Conservation (phyloP, 2,329 filamentous ascomycete species). For the Exophiala sp. region DNA sequence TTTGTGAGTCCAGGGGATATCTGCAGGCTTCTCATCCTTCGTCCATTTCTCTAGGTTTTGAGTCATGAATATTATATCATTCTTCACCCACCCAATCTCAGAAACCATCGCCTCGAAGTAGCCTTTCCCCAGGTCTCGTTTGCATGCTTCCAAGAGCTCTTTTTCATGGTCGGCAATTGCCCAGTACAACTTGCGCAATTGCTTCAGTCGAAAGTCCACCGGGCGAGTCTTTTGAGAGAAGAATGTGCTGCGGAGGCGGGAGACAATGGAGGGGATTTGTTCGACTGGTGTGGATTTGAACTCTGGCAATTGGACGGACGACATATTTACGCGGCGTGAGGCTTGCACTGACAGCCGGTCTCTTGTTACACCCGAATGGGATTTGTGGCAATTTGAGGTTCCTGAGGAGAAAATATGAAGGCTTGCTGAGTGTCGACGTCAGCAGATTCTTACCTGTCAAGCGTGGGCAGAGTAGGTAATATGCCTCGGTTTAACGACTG, state of each 20-base stretch:
- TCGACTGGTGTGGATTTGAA: constrained; percentile 61
- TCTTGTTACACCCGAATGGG: too few relatives aligned
- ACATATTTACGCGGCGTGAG: constrained; percentile 29
- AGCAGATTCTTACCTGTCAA: too few relatives aligned
- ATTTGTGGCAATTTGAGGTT: too few relatives aligned
- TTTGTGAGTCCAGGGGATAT: constrained; percentile 63
- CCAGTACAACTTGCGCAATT: constrained; percentile 95
- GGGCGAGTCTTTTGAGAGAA: constrained; percentile 73
- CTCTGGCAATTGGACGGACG: constrained; percentile 33
- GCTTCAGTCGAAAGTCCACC: constrained; percentile 71
- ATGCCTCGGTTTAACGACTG: neutral
- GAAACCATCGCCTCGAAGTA: constrained; percentile 65
- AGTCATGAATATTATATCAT: constrained; percentile 72
- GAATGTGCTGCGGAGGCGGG: constrained; percentile 63
- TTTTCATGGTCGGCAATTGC: constrained; percentile 70
- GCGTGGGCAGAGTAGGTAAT: too few relatives aligned
- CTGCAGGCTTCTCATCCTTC: constrained; percentile 69
- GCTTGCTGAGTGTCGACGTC: too few relatives aligned
- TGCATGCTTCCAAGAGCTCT: constrained; percentile 67
- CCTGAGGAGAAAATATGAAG: too few relatives aligned
- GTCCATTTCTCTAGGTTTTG: constrained; percentile 75
- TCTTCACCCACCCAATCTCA: constrained; percentile 72
- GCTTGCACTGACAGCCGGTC: neutral
- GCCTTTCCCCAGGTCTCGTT: constrained; percentile 72
- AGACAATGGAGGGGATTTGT: constrained; percentile 57